phyloP scores from a whole-genome alignment of 495 filamentous ascomycete species.

The Lentithecium fluviatile region DNA sequence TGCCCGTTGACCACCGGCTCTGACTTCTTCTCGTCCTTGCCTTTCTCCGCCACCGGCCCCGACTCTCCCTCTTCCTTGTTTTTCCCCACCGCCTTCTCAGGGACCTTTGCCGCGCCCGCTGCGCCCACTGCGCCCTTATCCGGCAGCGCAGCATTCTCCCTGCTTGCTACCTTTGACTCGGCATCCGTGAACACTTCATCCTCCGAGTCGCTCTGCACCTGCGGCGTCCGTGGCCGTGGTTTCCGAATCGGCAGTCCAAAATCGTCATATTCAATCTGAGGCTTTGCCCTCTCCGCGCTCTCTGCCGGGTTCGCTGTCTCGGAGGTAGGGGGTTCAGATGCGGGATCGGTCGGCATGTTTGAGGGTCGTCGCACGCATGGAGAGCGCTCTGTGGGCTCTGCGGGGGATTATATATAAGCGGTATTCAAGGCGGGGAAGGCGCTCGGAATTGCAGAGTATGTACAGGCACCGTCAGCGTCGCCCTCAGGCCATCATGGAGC shows the following conservation, averaged over 20 bases:
- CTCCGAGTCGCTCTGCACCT: constrained; percentile 25
- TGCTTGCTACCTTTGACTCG: constrained; percentile 5
- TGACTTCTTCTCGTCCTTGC: not conserved
- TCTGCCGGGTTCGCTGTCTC: not conserved
- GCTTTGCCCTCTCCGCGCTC: not conserved
- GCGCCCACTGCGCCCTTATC: not conserved
- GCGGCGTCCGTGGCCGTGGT: constrained; percentile 10
- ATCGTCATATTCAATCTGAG: constrained; percentile 38
- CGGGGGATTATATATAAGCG: too few species aligned
- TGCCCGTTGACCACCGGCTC: not conserved
- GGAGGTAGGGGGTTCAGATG: constrained; percentile 14
- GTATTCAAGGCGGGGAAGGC: not conserved
- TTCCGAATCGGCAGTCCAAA: constrained; percentile 42
- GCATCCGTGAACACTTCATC: constrained; percentile 26
- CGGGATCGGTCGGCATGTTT: constrained; percentile 30
- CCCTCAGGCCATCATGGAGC: not conserved
- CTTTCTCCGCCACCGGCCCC: too few species aligned
- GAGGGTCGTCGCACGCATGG: constrained; percentile 21
- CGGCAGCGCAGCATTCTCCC: constrained; percentile 9
- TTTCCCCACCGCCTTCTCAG: not conserved
- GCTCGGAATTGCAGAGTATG: not conserved
- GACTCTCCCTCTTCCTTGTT: too few species aligned
- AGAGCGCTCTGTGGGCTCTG: constrained; percentile 1
- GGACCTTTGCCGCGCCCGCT: not conserved
- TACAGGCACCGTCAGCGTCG: constrained; percentile 10